Conservation (phyloP, 306 rosid species). For the Sesbania bispinosa region DNA sequence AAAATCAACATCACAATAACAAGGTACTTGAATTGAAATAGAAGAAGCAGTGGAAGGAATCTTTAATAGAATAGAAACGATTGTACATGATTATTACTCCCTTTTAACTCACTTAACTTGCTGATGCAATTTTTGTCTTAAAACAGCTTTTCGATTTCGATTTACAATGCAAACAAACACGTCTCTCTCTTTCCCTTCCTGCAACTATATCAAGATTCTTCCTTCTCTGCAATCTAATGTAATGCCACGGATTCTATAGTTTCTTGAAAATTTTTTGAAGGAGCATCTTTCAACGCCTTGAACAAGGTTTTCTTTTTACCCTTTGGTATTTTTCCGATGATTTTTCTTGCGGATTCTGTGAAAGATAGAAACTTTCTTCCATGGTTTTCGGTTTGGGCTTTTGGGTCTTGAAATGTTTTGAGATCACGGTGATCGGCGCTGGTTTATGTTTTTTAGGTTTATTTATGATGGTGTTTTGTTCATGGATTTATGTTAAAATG, state of each 20-base stretch:
- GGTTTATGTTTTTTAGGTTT: slow-evolving; percentile 39
- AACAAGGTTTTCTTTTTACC: not conserved
- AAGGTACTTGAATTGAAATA: too few relatives aligned
- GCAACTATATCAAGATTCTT: slow-evolving; percentile 10
- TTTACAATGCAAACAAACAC: slow-evolving; percentile 19
- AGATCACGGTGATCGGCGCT: slow-evolving; percentile 24
- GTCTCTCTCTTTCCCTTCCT: slow-evolving; percentile 20
- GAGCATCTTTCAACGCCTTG: not conserved
- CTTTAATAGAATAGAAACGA: not conserved
- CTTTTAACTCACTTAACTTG: slow-evolving; percentile 24
- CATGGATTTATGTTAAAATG: slow-evolving; percentile 26
- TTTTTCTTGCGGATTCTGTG: slow-evolving; percentile 27
- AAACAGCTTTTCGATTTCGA: slow-evolving; percentile 21
- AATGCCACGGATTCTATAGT: not conserved
- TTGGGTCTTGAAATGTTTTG: not conserved
- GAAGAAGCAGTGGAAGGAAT: too few relatives aligned
- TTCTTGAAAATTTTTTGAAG: not conserved
- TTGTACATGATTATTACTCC: slow-evolving; percentile 16
- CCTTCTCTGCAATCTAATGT: too few relatives aligned
- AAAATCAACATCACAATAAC: too few relatives aligned
- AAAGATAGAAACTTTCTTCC: slow-evolving; percentile 19
- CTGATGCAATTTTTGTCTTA: slow-evolving; percentile 53
- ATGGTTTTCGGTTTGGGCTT: slow-evolving; percentile 16
- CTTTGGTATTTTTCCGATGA: not conserved
- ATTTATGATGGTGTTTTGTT: slow-evolving; percentile 14